Evolutionary conservation across 371 early-diverging fungal species (phyloP).

Genomic region (Nosema granulosis): DNA sequence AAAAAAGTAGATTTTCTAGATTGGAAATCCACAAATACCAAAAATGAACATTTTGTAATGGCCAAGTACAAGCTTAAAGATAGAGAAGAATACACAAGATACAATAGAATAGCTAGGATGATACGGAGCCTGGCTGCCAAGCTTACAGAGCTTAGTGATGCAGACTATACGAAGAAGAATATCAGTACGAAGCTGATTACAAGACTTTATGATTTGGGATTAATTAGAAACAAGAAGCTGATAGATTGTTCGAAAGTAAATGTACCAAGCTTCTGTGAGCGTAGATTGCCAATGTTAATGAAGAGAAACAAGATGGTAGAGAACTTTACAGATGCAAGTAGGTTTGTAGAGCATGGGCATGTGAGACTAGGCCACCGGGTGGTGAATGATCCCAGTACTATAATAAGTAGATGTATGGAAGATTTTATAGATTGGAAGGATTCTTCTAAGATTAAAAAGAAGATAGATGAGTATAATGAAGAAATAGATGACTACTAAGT

Average conservation of each 20-base stretch:
- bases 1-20: slow-evolving; percentile 93
- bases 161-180: slow-evolving; percentile 75
- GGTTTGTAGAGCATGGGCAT: slow-evolving; percentile 89
- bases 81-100: slow-evolving; percentile 88
- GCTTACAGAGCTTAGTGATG: slow-evolving; percentile 77
- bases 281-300: slow-evolving; percentile 86
- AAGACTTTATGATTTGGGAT: slow-evolving; percentile 81
- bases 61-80: slow-evolving; percentile 80
- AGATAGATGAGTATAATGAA: slow-evolving; percentile 76
- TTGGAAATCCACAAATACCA: slow-evolving; percentile 83
- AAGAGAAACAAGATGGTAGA: slow-evolving; percentile 88
- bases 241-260: slow-evolving; percentile 79
- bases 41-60: slow-evolving; percentile 81
- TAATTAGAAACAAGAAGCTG: slow-evolving; percentile 78
- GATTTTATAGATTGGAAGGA: slow-evolving; percentile 97
- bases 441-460: slow-evolving; percentile 87
- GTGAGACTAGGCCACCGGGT: slow-evolving; percentile 73
- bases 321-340: slow-evolving; percentile 82
- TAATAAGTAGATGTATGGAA: slow-evolving; percentile 75
- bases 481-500: slow-evolving; percentile 55
- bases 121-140: slow-evolving; percentile 79
- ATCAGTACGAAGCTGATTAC: slow-evolving; percentile 77
- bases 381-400: slow-evolving; percentile 46
- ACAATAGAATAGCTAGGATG: slow-evolving; percentile 80
- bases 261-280: slow-evolving; percentile 76